Evolutionary conservation across 768 basidiomycete species (phyloP).

Genomic region (Trametes cinnabarina): DNA sequence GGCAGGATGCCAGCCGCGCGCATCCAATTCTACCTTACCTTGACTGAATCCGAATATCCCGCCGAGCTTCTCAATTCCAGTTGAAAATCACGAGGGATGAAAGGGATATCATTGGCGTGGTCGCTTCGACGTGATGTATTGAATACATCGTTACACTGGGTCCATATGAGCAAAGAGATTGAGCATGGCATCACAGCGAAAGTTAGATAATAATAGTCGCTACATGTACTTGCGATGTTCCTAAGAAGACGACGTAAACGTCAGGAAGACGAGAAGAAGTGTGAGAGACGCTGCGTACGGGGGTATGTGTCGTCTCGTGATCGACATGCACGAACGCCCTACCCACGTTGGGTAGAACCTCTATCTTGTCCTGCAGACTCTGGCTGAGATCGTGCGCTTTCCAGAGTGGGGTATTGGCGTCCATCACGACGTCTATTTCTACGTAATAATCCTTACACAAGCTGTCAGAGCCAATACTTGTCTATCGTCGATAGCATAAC

Average conservation of each 20-base stretch:
- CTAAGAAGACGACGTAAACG: slow-evolving; percentile 29
- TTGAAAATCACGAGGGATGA: too few relatives aligned
- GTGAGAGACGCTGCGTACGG: slow-evolving; percentile 44
- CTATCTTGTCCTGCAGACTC: slow-evolving; percentile 84
- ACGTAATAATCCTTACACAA: slow-evolving; percentile 73
- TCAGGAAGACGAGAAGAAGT: not conserved
- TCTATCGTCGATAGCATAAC: slow-evolving; percentile 8
- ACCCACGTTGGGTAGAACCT: slow-evolving; percentile 85
- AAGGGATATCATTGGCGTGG: too few relatives aligned
- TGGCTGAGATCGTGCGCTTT: slow-evolving; percentile 86
- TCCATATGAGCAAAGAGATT: not conserved
- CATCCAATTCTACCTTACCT: too few relatives aligned
- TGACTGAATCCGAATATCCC: too few relatives aligned
- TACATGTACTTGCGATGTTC: slow-evolving; percentile 43
- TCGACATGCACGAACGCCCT: slow-evolving; percentile 95
- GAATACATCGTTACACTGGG: not conserved
- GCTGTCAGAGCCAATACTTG: not conserved
- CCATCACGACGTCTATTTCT: slow-evolving; percentile 94
- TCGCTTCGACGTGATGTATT: too few relatives aligned
- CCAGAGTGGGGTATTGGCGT: slow-evolving; percentile 83
- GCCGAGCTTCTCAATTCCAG: too few relatives aligned
- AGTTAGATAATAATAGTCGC: slow-evolving; percentile 1
- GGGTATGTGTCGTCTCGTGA: slow-evolving; percentile 83
- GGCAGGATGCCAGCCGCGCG: too few relatives aligned
- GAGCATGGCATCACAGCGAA: too few relatives aligned